These are phyloP conservation scores for Blastobotrys arbuscula DNA, from an alignment of 1,139 yeast genomes.

Conservation along the genomic window DNA sequence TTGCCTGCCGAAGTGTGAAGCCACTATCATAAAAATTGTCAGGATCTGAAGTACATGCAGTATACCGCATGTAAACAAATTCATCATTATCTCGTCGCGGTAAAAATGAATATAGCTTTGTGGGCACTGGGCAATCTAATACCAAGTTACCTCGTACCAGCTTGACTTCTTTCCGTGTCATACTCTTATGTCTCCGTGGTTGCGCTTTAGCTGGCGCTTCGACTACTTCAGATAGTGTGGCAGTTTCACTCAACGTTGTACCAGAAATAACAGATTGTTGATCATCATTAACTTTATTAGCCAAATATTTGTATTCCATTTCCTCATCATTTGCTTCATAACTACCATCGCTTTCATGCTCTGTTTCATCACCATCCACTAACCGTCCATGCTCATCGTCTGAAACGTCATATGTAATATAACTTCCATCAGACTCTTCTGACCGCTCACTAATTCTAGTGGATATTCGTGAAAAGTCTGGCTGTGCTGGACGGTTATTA, in stretches of 20 bases:
- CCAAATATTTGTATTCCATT: conserved; percentile 25
- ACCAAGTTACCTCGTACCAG: conserved; percentile 75
- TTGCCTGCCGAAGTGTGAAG: conserved; percentile 77
- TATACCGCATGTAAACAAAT: conserved; percentile 88
- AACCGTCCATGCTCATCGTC: background rate
- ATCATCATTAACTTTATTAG: conserved; percentile 24
- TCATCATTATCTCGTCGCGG: conserved; percentile 87
- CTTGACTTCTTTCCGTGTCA: conserved; percentile 55
- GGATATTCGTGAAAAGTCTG: conserved; percentile 16
- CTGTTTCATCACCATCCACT: conserved; percentile 7
- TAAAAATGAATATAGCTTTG: conserved; percentile 69
- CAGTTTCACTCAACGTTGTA: conserved; percentile 9
- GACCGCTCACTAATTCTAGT: background rate
- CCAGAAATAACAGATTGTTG: conserved; percentile 25
- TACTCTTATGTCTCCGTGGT: conserved; percentile 55
- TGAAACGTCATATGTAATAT: background rate
- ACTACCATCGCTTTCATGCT: conserved; percentile 13
- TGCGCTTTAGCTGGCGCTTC: conserved; percentile 45
- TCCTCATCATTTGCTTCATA: conserved; percentile 29
- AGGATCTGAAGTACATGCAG: conserved; percentile 89
- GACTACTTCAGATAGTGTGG: conserved; percentile 26
- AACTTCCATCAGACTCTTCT: background rate
- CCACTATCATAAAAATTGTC: conserved; percentile 77
- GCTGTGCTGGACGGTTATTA: conserved; percentile 20
- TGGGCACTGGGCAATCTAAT: conserved; percentile 89